Conservation (phyloP, 257 asterid species). For the Solanum commersonii region DNA sequence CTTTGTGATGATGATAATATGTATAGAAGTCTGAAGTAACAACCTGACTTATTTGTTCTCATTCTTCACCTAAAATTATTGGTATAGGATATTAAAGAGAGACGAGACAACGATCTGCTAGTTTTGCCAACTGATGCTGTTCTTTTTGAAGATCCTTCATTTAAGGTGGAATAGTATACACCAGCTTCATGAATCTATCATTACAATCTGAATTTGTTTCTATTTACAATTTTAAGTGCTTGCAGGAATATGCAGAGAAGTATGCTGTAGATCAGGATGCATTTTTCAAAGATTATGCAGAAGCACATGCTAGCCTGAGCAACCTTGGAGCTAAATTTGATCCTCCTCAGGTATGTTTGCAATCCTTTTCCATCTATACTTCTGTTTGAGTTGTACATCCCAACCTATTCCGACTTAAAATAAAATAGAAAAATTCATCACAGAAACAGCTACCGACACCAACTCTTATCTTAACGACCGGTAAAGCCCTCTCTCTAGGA, state of each 20-base stretch:
- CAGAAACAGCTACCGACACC: not conserved
- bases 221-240: not conserved
- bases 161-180: slow-evolving; percentile 58
- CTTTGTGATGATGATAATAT: not conserved
- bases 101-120: slow-evolving; percentile 72
- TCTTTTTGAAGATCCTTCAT: slow-evolving; percentile 86
- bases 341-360: slow-evolving; percentile 71
- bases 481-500: too few species aligned
- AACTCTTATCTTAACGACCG: too few species aligned
- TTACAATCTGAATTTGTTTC: not conserved
- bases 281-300: slow-evolving; percentile 86
- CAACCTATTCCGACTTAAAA: not conserved
- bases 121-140: slow-evolving; percentile 96
- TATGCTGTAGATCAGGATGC: slow-evolving; percentile 84
- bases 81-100: slow-evolving; percentile 70
- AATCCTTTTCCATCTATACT: not conserved
- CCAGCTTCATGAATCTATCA: not conserved
- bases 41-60: not conserved
- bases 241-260: slow-evolving; percentile 83
- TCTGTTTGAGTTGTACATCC: not conserved
- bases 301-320: slow-evolving; percentile 96
- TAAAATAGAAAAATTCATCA: not conserved
- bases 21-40: not conserved
- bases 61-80: slow-evolving; percentile 8
- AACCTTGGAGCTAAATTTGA: slow-evolving; percentile 92